phyloP scores from a whole-genome alignment of 306 rosid species.

The Alnus rubra region DNA sequence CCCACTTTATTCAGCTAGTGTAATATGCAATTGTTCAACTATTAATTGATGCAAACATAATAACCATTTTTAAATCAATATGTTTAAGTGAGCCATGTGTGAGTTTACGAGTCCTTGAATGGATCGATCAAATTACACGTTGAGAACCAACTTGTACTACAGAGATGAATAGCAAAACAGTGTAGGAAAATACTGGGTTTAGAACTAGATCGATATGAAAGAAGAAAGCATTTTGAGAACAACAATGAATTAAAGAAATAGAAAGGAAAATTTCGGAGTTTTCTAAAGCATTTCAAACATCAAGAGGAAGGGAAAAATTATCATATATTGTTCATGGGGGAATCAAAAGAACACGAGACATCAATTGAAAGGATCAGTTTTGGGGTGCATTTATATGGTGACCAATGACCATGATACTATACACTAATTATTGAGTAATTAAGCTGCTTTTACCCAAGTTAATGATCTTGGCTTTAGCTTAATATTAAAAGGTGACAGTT shows the following conservation, averaged over 20 bases:
- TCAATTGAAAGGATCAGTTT: too few relatives aligned
- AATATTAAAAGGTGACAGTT: too few relatives aligned
- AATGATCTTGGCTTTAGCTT: too few relatives aligned
- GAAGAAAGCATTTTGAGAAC: conserved; percentile 3
- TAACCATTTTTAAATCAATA: background rate
- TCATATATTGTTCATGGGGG: too few relatives aligned
- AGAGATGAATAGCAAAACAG: background rate
- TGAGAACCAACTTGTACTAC: background rate
- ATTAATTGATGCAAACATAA: background rate
- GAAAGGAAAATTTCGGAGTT: too few relatives aligned
- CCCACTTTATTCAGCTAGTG: background rate
- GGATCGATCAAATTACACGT: background rate
- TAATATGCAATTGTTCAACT: background rate
- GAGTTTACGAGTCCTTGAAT: background rate
- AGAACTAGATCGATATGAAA: background rate
- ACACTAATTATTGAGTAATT: too few relatives aligned
- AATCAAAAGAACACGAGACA: too few relatives aligned
- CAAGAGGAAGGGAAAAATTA: too few relatives aligned
- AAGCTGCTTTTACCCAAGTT: too few relatives aligned
- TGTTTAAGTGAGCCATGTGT: background rate
- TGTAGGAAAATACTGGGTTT: background rate
- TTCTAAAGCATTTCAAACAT: too few relatives aligned
- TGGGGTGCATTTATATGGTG: too few relatives aligned
- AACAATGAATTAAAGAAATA: background rate
- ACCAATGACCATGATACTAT: too few relatives aligned